Conservation (phyloP, 257 asterid genomes). For the Solanum rostratum region DNA sequence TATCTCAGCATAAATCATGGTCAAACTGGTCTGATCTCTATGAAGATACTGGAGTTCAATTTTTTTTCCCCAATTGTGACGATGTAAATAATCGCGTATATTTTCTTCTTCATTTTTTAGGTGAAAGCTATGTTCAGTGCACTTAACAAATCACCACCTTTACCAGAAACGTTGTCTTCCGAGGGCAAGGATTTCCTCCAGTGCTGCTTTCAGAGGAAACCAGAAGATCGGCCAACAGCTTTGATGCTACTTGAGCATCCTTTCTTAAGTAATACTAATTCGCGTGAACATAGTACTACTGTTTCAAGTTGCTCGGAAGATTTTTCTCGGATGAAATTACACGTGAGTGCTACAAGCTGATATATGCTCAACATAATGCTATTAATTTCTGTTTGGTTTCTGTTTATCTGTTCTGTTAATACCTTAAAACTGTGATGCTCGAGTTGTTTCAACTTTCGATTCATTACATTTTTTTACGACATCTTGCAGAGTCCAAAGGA, state of each 20-base stretch:
- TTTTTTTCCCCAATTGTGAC: neutral
- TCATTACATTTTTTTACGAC: conserved; percentile 15
- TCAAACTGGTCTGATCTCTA: neutral
- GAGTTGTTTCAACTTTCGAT: neutral
- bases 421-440: neutral
- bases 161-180: conserved; percentile 56
- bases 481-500: conserved; percentile 21
- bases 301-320: conserved; percentile 25
- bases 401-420: neutral
- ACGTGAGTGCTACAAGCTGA: conserved; percentile 18
- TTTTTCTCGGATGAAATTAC: conserved; percentile 24
- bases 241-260: conserved; percentile 51
- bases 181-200: conserved; percentile 78
- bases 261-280: conserved; percentile 25
- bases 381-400: neutral
- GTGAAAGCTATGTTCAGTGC: conserved; percentile 90
- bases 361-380: neutral
- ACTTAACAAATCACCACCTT: conserved; percentile 54
- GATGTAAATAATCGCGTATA: neutral
- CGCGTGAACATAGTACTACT: conserved; percentile 19
- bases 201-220: conserved; percentile 59
- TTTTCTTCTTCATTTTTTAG: conserved; percentile 5
- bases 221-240: conserved; percentile 69
- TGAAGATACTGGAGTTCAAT: neutral
- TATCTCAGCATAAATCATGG: neutral